Percentiles rank a stretch among this genome's conserved stretches.
Conservation (phyloP, 2,329 filamentous ascomycete genomes). For the Aspergillus neotritici region DNA sequence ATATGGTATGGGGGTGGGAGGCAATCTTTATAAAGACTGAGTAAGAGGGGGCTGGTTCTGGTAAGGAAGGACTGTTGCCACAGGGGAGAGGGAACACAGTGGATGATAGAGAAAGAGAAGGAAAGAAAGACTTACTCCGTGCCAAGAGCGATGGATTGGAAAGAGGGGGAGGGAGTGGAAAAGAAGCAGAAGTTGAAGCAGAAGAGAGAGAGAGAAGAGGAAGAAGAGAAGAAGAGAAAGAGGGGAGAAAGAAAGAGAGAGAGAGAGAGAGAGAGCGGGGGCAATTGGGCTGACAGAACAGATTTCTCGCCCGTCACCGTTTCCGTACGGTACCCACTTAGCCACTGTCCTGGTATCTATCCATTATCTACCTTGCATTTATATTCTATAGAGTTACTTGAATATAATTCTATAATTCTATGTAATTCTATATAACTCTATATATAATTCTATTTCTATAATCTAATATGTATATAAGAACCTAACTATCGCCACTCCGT, state of each 20-base stretch:
- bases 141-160: conserved; percentile 1
- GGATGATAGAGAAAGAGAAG: too few species aligned
- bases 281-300: conserved; percentile 15
- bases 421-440: too few species aligned
- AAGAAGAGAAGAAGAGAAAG: conserved; percentile 21
- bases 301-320: conserved; percentile 1
- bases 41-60: too few species aligned
- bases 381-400: not conserved
- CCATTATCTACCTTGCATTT: not conserved
- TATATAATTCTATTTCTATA: too few species aligned
- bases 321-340: conserved; percentile 1
- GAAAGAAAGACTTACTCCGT: too few species aligned
- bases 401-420: too few species aligned
- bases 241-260: conserved; percentile 21
- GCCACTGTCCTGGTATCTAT: not conserved
- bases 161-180: conserved; percentile 5
- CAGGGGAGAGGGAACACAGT: too few species aligned
- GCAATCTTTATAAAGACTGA: too few species aligned
- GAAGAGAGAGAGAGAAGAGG: conserved; percentile 12
- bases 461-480: too few species aligned
- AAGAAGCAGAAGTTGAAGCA: conserved; percentile 7
- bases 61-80: too few species aligned
- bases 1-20: too few species aligned
- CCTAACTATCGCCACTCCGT: too few species aligned
- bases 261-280: conserved; percentile 10